Percentiles rank a stretch among this genome's conserved stretches.
phyloP scores from a whole-genome alignment of 2,329 filamentous ascomycete genomes.

The Penicillium decumbens region DNA sequence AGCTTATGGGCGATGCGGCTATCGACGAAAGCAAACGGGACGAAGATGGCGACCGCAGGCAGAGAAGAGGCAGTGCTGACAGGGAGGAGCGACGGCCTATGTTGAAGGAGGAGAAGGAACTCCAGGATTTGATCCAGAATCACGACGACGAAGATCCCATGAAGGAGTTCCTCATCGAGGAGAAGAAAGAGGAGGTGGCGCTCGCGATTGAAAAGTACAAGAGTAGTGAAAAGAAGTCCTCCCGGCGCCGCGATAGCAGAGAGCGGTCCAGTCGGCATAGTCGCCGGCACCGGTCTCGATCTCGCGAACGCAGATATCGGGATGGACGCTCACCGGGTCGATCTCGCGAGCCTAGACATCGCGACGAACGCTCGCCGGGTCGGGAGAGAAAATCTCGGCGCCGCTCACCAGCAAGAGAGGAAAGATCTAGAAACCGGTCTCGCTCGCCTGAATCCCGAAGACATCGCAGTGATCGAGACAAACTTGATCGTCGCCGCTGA shows the following conservation, averaged over 20 bases:
- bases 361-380: constrained; percentile 26
- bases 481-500: constrained; percentile 32
- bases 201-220: constrained; percentile 58
- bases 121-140: constrained; percentile 67
- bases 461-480: constrained; percentile 27
- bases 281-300: constrained; percentile 42
- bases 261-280: constrained; percentile 44
- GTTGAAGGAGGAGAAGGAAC: constrained; percentile 75
- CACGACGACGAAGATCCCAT: constrained; percentile 97
- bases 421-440: constrained; percentile 27
- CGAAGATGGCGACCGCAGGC: constrained; percentile 37
- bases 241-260: constrained; percentile 30
- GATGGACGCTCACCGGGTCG: constrained; percentile 26
- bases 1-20: constrained; percentile 46
- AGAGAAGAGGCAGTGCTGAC: constrained; percentile 43
- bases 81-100: constrained; percentile 55
- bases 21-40: constrained; percentile 21
- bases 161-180: constrained; percentile 83
- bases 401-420: constrained; percentile 25
- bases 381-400: constrained; percentile 24
- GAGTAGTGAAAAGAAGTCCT: constrained; percentile 47
- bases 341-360: constrained; percentile 30
- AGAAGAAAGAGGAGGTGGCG: constrained; percentile 85
- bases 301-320: constrained; percentile 29
- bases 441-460: constrained; percentile 28